A percentile compares a stretch with the other conserved stretches of the same genome.
Evolutionary conservation across 139 green algal species (phyloP).

Genomic region (Tetraselmis striata): DNA sequence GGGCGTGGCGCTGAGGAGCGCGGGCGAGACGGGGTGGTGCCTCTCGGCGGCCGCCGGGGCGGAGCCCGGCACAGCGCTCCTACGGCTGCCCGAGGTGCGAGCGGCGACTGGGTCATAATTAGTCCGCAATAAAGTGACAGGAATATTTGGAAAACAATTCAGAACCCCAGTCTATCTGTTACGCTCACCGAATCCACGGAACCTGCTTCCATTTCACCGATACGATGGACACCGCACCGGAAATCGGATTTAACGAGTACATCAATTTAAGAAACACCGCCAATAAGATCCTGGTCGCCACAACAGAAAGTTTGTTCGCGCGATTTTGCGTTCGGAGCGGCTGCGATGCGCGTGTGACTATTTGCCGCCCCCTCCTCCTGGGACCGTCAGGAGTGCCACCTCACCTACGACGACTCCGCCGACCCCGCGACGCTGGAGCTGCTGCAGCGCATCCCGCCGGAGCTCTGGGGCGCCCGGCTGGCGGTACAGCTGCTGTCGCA

Average conservation of each 20-base stretch:
- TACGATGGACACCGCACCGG: background rate
- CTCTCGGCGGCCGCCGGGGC: background rate
- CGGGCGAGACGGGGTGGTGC: background rate
- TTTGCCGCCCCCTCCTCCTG: no score
- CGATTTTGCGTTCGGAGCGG: no score
- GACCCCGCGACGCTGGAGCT: constrained; percentile 45
- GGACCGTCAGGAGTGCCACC: constrained; percentile 32
- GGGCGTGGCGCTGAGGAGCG: background rate
- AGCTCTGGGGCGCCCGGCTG: constrained; percentile 68
- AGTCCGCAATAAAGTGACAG: background rate
- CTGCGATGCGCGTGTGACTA: no score
- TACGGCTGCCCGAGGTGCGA: background rate
- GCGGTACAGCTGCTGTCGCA: constrained; percentile 47
- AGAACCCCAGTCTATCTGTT: background rate
- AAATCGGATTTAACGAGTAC: background rate
- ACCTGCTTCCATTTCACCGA: no score
- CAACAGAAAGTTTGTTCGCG: background rate
- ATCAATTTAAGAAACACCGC: background rate
- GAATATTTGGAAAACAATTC: background rate
- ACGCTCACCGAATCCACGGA: no score
- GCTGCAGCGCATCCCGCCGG: constrained; percentile 53
- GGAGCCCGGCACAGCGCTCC: background rate
- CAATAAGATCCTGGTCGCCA: background rate
- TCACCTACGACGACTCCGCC: constrained; percentile 51
- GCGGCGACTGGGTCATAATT: background rate